Percentiles rank a stretch among this genome's conserved stretches.
Evolutionary conservation across 2,329 filamentous ascomycete species (phyloP).

Genomic region (Rhynchosporium agropyri): DNA sequence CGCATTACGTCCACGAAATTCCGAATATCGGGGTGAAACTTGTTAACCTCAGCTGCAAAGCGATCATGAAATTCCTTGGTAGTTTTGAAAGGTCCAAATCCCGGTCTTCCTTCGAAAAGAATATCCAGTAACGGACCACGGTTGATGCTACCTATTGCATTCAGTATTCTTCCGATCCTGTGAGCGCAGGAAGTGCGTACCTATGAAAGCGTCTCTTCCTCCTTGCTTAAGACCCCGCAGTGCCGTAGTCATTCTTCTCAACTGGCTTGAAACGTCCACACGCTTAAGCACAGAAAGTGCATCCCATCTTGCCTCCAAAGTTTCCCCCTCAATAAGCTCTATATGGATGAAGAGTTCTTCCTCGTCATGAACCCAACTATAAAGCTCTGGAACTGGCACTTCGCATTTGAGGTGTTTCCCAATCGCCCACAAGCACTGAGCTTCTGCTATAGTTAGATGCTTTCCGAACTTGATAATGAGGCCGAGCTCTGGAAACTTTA

Average conservation of each 20-base stretch:
- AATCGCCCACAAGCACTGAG: conserved; percentile 19
- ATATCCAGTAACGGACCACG: conserved; percentile 18
- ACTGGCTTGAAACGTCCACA: conserved; percentile 21
- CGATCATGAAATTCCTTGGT: conserved; percentile 19
- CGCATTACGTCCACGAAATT: conserved; percentile 19
- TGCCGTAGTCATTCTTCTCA: conserved; percentile 18
- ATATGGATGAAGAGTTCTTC: conserved; percentile 22
- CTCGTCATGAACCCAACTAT: conserved; percentile 15
- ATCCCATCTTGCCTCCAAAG: conserved; percentile 22
- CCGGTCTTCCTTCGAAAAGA: conserved; percentile 20
- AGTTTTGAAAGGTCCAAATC: conserved; percentile 20
- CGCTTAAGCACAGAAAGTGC: conserved; percentile 20
- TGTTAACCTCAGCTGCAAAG: conserved; percentile 20
- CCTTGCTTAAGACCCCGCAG: conserved; percentile 19
- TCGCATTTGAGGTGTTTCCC: conserved; percentile 20
- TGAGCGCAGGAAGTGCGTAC: conserved; percentile 19
- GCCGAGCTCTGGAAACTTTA: conserved; percentile 20
- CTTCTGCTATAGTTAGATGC: conserved; percentile 19
- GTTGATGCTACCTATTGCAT: conserved; percentile 16
- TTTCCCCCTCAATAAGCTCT: conserved; percentile 21
- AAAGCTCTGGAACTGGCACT: conserved; percentile 20
- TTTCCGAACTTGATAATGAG: conserved; percentile 20
- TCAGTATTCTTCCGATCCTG: conserved; percentile 13
- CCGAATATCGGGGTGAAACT: conserved; percentile 17
- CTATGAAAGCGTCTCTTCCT: conserved; percentile 20